phyloP scores from a whole-genome alignment of 129 eudicot genomes.

The Daucus carota region DH1_v3.0 NC_030387.2:657501-658000 shows the following conservation, averaged over 20 bases:
- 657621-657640: neutral
- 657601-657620: constrained; percentile 98
- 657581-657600: constrained; percentile 89
- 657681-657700: neutral
- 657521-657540: neutral
- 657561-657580: constrained; percentile 85
- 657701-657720: neutral
- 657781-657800: neutral
- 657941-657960: too few species aligned
- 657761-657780: neutral
- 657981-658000: too few species aligned
- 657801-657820: neutral
- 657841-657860: neutral
- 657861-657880: too few species aligned
- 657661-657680: too few species aligned
- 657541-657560: constrained; percentile 94
- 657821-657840: neutral
- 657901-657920: too few species aligned
- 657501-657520: neutral
- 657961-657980: too few species aligned
- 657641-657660: neutral
- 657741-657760: neutral
- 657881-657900: too few species aligned
- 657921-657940: too few species aligned
- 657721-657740: neutral